Percentiles rank a stretch among this genome's conserved stretches.
Evolutionary conservation across 1,139 yeast species (phyloP).

Genomic region (Blastobotrys capitulatus): DNA sequence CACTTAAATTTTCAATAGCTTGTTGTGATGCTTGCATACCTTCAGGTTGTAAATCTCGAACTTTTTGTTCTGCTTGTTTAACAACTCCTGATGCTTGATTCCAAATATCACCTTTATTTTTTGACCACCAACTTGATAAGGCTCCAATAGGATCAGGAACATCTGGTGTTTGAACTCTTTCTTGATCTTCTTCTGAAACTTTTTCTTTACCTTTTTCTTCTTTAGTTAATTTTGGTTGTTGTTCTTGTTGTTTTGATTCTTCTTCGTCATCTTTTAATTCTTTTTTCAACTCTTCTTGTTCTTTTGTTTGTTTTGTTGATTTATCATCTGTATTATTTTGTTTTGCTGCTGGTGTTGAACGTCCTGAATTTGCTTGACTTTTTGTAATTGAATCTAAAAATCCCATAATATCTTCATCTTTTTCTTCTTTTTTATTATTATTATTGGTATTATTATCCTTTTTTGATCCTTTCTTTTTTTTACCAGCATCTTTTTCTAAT

Average conservation of each 20-base stretch:
- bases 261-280: neutral
- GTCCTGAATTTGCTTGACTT: slow-evolving; percentile 21
- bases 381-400: slow-evolving; percentile 70
- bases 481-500: slow-evolving; percentile 43
- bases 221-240: neutral
- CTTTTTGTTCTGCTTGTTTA: slow-evolving; percentile 42
- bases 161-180: neutral
- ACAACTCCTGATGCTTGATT: slow-evolving; percentile 70
- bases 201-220: neutral
- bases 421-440: slow-evolving; percentile 54
- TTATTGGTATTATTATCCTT: slow-evolving; percentile 18
- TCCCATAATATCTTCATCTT: slow-evolving; percentile 73
- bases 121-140: slow-evolving; percentile 49
- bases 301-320: neutral
- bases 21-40: slow-evolving; percentile 22
- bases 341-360: slow-evolving; percentile 20
- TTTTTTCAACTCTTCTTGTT: neutral
- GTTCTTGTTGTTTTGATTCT: neutral
- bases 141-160: slow-evolving; percentile 15
- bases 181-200: neutral
- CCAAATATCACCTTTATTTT: slow-evolving; percentile 38
- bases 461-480: slow-evolving; percentile 19
- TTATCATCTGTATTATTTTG: neutral
- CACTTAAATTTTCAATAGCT: slow-evolving; percentile 25
- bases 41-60: slow-evolving; percentile 34